Evolutionary conservation across 2,329 filamentous ascomycete genomes (phyloP).

Genomic region (Pseudogymnoascus pannorum): DNA sequence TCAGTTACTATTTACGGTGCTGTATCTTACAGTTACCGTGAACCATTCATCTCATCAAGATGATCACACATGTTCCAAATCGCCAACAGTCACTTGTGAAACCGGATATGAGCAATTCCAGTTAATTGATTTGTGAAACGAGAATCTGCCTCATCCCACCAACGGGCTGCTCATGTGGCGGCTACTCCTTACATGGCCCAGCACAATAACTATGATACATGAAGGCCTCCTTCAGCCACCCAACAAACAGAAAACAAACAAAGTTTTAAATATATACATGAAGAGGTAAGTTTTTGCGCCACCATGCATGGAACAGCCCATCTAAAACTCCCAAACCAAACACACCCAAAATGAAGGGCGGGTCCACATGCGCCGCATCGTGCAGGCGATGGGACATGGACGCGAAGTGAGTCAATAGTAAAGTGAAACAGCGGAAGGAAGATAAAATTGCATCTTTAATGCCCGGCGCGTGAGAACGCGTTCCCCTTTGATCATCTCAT

Average conservation of each 20-base stretch:
- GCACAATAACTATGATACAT: conserved; percentile 1
- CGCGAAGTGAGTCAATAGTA: not conserved
- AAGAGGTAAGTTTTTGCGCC: conserved; percentile 7
- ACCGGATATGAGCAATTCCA: not conserved
- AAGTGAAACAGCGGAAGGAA: not conserved
- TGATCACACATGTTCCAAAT: not conserved
- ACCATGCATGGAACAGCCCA: conserved; percentile 6
- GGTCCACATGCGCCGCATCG: not conserved
- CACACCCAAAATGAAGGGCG: not conserved
- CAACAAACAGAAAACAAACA: conserved; percentile 2
- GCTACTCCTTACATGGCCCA: not conserved
- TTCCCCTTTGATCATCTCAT: not conserved
- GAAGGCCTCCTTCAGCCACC: not conserved
- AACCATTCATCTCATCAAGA: not conserved
- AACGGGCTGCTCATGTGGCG: not conserved
- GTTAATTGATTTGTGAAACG: conserved; percentile 6
- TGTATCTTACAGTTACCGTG: not conserved
- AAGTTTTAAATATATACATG: conserved; percentile 7
- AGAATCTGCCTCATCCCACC: not conserved
- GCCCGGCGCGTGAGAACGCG: not conserved
- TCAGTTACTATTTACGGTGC: not conserved
- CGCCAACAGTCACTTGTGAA: not conserved
- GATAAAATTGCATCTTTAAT: conserved; percentile 4
- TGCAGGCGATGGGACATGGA: not conserved
- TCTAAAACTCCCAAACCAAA: conserved; percentile 6